Evolutionary conservation across 2,329 filamentous ascomycete genomes (phyloP).

Genomic region (Talaromyces sp.): DNA sequence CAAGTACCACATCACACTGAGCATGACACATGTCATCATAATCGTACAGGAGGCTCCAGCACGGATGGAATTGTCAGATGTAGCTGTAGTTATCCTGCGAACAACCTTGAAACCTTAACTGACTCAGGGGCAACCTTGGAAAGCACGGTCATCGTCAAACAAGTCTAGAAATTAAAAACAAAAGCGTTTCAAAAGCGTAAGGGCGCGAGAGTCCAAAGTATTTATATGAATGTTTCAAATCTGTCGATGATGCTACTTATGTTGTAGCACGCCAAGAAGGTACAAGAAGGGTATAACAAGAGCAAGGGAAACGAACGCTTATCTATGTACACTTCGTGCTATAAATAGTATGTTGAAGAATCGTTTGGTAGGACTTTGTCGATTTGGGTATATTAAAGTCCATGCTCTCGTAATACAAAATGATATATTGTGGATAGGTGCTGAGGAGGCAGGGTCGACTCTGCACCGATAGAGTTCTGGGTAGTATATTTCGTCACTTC

Average conservation of each 20-base stretch:
- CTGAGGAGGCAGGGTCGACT: background rate
- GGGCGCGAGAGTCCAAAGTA: background rate
- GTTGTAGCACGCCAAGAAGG: background rate
- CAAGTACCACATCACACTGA: background rate
- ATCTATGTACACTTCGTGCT: background rate
- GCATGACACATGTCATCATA: background rate
- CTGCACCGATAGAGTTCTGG: background rate
- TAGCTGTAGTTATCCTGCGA: background rate
- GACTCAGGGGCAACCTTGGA: background rate
- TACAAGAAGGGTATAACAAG: conserved; percentile 7
- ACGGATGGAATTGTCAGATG: background rate
- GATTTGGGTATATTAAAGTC: background rate
- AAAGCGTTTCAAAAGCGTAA: background rate
- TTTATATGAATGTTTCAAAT: conserved; percentile 3
- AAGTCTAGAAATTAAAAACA: background rate
- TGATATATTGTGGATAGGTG: background rate
- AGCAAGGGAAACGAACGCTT: background rate
- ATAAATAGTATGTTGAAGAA: background rate
- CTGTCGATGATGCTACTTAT: background rate
- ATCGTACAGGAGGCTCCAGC: background rate
- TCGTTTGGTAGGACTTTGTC: background rate
- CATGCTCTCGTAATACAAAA: background rate
- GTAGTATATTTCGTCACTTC: background rate
- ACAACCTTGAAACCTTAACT: background rate
- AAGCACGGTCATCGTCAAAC: background rate